phyloP scores from a whole-genome alignment of 2,329 filamentous ascomycete species.

The Coniella lustricola region DNA sequence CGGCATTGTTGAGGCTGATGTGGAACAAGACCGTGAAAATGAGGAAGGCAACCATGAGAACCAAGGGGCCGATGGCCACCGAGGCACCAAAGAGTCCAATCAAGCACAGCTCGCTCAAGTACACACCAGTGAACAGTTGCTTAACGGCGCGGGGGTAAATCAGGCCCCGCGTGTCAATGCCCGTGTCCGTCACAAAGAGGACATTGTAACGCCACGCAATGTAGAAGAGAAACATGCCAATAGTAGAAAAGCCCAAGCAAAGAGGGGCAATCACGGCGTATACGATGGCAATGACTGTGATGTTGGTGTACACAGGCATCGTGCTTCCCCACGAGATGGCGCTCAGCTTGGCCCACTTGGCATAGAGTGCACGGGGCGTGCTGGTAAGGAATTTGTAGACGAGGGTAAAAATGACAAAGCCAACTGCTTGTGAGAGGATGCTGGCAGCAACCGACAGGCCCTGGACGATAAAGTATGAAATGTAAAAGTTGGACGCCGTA shows the following conservation, averaged over 20 bases:
- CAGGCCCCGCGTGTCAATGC: conserved; percentile 80
- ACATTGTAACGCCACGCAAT: conserved; percentile 86
- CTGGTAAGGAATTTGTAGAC: conserved; percentile 67
- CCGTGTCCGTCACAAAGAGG: conserved; percentile 74
- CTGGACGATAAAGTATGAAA: conserved; percentile 91
- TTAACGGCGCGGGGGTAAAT: conserved; percentile 83
- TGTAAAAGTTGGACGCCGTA: conserved; percentile 85
- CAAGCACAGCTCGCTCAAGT: conserved; percentile 74
- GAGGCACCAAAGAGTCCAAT: conserved; percentile 77
- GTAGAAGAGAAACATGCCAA: conserved; percentile 76
- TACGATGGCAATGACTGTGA: conserved; percentile 73
- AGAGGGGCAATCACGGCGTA: conserved; percentile 85
- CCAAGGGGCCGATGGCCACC: conserved; percentile 57
- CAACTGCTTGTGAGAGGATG: conserved; percentile 62
- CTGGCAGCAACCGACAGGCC: conserved; percentile 73
- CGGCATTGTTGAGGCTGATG: conserved; percentile 62
- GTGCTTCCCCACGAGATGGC: conserved; percentile 78
- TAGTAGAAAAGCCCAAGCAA: conserved; percentile 72
- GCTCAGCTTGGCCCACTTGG: conserved; percentile 65
- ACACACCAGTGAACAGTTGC: conserved; percentile 77
- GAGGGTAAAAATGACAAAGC: conserved; percentile 66
- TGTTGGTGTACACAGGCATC: conserved; percentile 73
- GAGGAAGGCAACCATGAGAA: conserved; percentile 70
- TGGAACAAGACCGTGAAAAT: conserved; percentile 73
- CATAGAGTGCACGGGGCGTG: conserved; percentile 76